A percentile compares a stretch with the other conserved stretches of the same genome.
Evolutionary conservation across 495 filamentous ascomycete species (phyloP).

Genomic region (Penicillium salamii): DNA sequence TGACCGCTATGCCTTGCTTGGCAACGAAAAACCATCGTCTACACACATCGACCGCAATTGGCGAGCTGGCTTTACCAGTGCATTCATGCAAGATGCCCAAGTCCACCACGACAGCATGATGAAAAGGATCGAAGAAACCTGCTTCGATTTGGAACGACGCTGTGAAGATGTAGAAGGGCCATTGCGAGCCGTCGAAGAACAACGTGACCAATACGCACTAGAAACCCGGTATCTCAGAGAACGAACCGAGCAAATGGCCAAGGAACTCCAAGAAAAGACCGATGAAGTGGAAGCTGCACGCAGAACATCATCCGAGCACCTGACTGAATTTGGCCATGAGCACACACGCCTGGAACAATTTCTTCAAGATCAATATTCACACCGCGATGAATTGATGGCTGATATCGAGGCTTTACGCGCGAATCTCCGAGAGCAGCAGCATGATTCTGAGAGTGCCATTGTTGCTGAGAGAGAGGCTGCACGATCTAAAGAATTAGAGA

Average conservation of each 20-base stretch:
- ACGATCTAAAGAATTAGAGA: constrained; percentile 39
- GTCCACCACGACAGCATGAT: constrained; percentile 41
- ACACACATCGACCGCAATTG: constrained; percentile 35
- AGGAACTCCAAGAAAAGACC: constrained; percentile 8
- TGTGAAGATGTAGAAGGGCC: constrained; percentile 51
- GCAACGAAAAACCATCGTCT: constrained; percentile 7
- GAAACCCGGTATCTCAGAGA: constrained; percentile 26
- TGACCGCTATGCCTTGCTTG: constrained; percentile 4
- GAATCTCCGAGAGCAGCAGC: constrained; percentile 29
- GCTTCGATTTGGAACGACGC: constrained; percentile 54
- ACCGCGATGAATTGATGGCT: constrained; percentile 27
- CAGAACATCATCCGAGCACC: constrained; percentile 17
- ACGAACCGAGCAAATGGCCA: constrained; percentile 20
- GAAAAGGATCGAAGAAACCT: constrained; percentile 47
- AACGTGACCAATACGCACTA: constrained; percentile 33
- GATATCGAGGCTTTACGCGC: constrained; percentile 21
- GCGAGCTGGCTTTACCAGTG: constrained; percentile 38
- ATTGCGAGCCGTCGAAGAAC: constrained; percentile 40
- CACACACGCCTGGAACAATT: constrained; percentile 29
- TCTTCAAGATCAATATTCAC: constrained; percentile 20
- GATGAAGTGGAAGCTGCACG: constrained; percentile 24
- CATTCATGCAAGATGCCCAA: constrained; percentile 32
- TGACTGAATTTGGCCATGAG: constrained; percentile 26
- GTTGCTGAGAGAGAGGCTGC: constrained; percentile 27
- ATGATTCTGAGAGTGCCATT: constrained; percentile 19